phyloP scores from a whole-genome alignment of 139 green algal genomes.

The Penium margaritaceum region DNA sequence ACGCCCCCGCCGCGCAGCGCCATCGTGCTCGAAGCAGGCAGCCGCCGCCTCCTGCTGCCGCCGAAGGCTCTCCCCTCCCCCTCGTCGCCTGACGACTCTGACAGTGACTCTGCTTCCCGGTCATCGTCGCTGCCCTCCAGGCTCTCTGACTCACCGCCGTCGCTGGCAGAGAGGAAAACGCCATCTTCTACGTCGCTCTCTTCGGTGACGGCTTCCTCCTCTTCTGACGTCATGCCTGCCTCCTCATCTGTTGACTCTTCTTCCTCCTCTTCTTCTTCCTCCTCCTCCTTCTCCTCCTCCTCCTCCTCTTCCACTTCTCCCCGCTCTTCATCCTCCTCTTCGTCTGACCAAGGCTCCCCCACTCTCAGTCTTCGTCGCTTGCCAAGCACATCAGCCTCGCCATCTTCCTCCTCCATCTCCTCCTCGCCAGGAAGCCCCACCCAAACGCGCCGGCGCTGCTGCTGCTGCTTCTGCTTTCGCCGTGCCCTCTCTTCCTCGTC shows the following conservation, averaged over 20 bases:
- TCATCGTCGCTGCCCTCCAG: too few species aligned
- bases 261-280: slow-evolving; percentile 7
- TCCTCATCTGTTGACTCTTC: background rate
- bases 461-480: background rate
- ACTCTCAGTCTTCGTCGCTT: background rate
- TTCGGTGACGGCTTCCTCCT: background rate
- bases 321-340: background rate
- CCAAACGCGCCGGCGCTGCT: background rate
- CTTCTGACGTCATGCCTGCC: background rate
- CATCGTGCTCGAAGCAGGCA: too few species aligned
- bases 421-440: too few species aligned
- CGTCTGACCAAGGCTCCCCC: background rate
- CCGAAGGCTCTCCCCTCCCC: too few species aligned
- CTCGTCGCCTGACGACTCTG: too few species aligned
- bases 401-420: background rate
- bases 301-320: background rate
- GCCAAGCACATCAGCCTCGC: background rate
- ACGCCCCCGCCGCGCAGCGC: too few species aligned
- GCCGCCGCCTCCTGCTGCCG: too few species aligned
- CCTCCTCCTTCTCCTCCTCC: background rate
- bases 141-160: too few species aligned
- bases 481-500: background rate
- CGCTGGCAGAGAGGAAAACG: background rate
- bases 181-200: background rate
- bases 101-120: too few species aligned